Evolutionary conservation across 129 eudicot species (phyloP).

Genomic region (Dittrichia graveolens): DNA sequence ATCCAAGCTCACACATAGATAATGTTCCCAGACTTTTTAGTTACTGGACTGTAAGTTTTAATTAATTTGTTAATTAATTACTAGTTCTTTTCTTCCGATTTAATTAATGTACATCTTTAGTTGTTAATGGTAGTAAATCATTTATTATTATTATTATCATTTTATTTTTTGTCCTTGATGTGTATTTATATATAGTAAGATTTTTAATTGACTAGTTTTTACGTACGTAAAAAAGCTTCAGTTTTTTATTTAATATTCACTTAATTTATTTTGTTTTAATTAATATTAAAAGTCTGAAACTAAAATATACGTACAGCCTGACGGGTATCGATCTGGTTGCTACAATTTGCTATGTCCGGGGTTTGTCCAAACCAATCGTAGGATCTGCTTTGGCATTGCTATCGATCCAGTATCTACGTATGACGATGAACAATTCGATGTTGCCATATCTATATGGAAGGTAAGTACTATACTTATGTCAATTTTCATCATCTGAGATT

Average conservation of each 20-base stretch:
- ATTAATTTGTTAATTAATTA: no score
- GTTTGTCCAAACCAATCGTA: constrained; percentile 68
- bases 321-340: constrained; percentile 80
- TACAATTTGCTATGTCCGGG: constrained; percentile 90
- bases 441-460: constrained; percentile 72
- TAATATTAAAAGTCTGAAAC: neutral
- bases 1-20: constrained; percentile 67
- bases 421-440: constrained; percentile 66
- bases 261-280: constrained; percentile 4
- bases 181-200: neutral
- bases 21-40: constrained; percentile 76
- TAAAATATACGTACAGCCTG: constrained; percentile 47
- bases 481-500: no score
- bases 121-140: neutral
- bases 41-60: constrained; percentile 81
- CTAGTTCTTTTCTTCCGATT: no score
- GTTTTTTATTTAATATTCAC: neutral
- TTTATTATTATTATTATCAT: neutral
- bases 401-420: constrained; percentile 69
- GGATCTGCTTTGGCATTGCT: constrained; percentile 75
- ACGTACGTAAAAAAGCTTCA: neutral
- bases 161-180: neutral
- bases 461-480: constrained; percentile 34
- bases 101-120: no score
- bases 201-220: no score